Base-by-base conservation (phyloP, 1,284 basidiomycete species). In the Boletus smithii region DNA sequence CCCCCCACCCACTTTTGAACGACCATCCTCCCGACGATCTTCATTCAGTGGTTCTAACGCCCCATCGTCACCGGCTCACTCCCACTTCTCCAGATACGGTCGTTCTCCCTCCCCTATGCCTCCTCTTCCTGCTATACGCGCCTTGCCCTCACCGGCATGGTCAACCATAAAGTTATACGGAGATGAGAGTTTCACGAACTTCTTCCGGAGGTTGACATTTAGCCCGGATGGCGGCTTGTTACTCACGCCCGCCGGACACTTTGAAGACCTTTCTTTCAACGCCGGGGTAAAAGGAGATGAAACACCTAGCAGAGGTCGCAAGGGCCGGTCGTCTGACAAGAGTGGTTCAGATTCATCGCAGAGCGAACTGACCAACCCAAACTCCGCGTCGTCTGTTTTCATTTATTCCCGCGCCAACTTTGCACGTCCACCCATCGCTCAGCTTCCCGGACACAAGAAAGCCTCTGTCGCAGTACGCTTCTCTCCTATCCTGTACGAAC, bases 391-490 rank as follows among this genome's bases (percentile, higher is more conserved):
- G 30, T 89, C 93, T 1, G 95, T 98, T 14, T 98, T 91, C 71
- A 90, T 99, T 58, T 99, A 99, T 70, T 92, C 92, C 4, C 81
- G 95, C 27, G 91, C 90, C 17, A 97, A 95, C 68, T 89, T 99
- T 66, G 84, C 90, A 2, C 78, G 90, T 38, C 84, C 90, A 0
- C 95, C 97, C 0, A 85, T 99, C 47, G 95, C 94, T 3, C 92
- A 95, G 62, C 75, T 99, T 3, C 95, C 97, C 0, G 97, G 97
- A 0, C 92, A 98, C 72, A 94, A 94, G 72, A 95, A 95, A 53
- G 87, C 94, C 0, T 93, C 90, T 56, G 85, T 98, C 2, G 95
- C 91, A 0, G 92, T 99, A 38, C 79, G 86, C 42, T 99, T 99
- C 71, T 95, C 90, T 29, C 95, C 95, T 0, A 80, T 98, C 24